These are phyloP conservation scores for Neofusicoccum ribis DNA, from an alignment of 2,329 filamentous ascomycete species.

Conservation along the genomic window DNA sequence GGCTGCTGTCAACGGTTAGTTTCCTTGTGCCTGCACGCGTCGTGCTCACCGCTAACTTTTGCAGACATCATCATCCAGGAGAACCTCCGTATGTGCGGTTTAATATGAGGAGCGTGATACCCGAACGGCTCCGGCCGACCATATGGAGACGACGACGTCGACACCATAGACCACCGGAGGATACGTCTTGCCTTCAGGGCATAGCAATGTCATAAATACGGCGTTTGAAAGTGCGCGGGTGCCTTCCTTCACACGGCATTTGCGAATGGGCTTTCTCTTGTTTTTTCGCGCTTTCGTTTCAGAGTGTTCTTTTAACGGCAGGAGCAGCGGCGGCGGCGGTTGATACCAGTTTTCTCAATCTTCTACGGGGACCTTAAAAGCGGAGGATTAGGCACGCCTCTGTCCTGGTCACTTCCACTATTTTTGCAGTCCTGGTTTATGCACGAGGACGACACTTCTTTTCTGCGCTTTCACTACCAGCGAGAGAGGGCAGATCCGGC, in stretches of 20 bases:
- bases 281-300: constrained; percentile 16
- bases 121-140: constrained; percentile 12
- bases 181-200: constrained; percentile 9
- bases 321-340: constrained; percentile 17
- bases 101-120: constrained; percentile 68
- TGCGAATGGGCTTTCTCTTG: not conserved
- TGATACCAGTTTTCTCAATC: constrained; percentile 19
- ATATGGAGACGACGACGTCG: constrained; percentile 12
- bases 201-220: constrained; percentile 19
- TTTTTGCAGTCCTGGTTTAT: constrained; percentile 16
- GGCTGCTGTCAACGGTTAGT: constrained; percentile 95
- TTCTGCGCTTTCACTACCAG: constrained; percentile 14
- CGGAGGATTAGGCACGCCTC: constrained; percentile 17
- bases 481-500: constrained; percentile 11
- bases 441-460: constrained; percentile 17
- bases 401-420: constrained; percentile 18
- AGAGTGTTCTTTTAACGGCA: constrained; percentile 7
- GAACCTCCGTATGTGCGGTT: constrained; percentile 92
- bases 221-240: constrained; percentile 20
- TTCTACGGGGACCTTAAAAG: constrained; percentile 12
- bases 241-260: constrained; percentile 14
- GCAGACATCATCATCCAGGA: constrained; percentile 99
- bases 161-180: constrained; percentile 17
- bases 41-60: not conserved
- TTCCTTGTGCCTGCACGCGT: not conserved